phyloP scores from a whole-genome alignment of 345 rosid species.

The Cardamine resedifolia region DNA sequence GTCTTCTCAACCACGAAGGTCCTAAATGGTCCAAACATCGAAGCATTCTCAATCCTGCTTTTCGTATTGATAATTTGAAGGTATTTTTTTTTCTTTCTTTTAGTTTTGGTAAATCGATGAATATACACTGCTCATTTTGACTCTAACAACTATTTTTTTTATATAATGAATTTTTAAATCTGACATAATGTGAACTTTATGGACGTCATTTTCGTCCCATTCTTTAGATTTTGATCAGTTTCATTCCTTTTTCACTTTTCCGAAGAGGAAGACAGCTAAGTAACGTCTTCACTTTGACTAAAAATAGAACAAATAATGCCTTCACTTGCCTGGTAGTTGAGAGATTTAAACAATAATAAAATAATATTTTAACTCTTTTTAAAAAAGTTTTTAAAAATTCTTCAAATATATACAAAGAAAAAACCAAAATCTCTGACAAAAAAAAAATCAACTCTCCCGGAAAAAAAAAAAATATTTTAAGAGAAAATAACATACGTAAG shows the following conservation, averaged over 20 bases:
- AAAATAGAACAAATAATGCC: background rate
- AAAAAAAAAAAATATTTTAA: background rate
- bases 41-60: constrained; percentile 54
- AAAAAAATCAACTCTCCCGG: background rate
- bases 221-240: constrained; percentile 34
- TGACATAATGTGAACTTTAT: constrained; percentile 30
- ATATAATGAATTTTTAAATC: background rate
- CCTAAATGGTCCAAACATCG: constrained; percentile 58
- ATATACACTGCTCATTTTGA: constrained; percentile 32
- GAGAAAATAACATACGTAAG: constrained; percentile 6
- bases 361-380: background rate
- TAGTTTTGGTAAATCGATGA: background rate
- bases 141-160: background rate
- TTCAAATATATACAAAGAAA: too few species aligned
- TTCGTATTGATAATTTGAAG: constrained; percentile 53
- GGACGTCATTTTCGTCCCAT: constrained; percentile 36
- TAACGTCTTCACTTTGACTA: constrained; percentile 28
- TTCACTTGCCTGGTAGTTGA: background rate
- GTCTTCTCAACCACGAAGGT: constrained; percentile 47
- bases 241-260: constrained; percentile 20
- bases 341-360: background rate
- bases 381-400: too few species aligned
- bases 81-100: constrained; percentile 20
- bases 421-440: background rate
- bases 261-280: constrained; percentile 26